phyloP scores from a whole-genome alignment of 1,284 basidiomycete species.

The Irpex rosettiformis region DNA sequence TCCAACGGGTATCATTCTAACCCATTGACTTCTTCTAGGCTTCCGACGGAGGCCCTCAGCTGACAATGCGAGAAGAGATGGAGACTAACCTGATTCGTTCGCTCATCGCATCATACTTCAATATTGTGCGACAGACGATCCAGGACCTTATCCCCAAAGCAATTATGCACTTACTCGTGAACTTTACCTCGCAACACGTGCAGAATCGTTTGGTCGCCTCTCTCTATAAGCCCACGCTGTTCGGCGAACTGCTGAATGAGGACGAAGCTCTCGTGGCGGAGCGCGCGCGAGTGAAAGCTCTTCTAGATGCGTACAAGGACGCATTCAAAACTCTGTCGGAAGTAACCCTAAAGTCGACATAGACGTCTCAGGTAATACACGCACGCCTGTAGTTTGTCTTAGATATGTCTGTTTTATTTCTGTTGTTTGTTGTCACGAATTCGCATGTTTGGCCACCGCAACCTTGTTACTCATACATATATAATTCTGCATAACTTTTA shows the following conservation, averaged over 20 bases:
- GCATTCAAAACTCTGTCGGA: conserved; percentile 89
- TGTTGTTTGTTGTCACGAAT: background rate
- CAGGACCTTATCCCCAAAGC: conserved; percentile 98
- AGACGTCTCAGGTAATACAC: conserved; percentile 19
- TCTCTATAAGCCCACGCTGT: conserved; percentile 93
- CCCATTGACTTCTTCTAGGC: conserved; percentile 25
- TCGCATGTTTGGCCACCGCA: background rate
- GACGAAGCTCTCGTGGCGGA: conserved; percentile 95
- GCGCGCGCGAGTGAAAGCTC: conserved; percentile 88
- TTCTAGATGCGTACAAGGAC: conserved; percentile 96
- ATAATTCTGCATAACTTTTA: background rate
- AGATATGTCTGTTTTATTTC: conserved; percentile 1
- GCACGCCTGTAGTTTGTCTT: background rate
- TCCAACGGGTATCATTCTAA: background rate
- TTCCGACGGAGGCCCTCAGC: conserved; percentile 49
- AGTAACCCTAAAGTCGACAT: conserved; percentile 67
- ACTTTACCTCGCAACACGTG: conserved; percentile 93
- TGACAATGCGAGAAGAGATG: conserved; percentile 89
- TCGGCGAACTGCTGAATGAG: conserved; percentile 90
- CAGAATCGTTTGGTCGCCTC: conserved; percentile 93
- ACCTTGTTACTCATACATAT: too few species aligned
- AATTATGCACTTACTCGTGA: conserved; percentile 95
- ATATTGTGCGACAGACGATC: conserved; percentile 94
- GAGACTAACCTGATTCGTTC: conserved; percentile 94
- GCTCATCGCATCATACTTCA: conserved; percentile 94